phyloP scores from a whole-genome alignment of 352 stramenopile species.

The Phytophthora ramorum region DNA sequence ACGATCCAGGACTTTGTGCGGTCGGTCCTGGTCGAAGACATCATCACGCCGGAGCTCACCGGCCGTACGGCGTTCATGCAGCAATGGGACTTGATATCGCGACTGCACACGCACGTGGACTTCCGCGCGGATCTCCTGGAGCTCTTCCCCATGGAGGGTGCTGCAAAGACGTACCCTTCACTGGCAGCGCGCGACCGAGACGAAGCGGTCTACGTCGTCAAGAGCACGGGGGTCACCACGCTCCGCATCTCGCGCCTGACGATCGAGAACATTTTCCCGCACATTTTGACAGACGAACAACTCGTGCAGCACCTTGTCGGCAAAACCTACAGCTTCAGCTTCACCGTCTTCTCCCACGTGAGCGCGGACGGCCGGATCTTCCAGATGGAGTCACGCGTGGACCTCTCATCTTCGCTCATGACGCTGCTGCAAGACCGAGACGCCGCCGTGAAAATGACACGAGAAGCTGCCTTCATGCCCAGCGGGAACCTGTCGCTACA shows the following conservation, averaged over 20 bases:
- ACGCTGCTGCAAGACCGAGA: constrained; percentile 42
- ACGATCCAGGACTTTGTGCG: constrained; percentile 33
- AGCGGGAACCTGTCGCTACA: constrained; percentile 42
- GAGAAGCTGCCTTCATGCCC: constrained; percentile 43
- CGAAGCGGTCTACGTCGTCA: constrained; percentile 44
- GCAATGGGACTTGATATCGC: constrained; percentile 53
- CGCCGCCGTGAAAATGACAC: constrained; percentile 41
- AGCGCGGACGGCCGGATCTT: constrained; percentile 45
- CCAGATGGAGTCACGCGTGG: constrained; percentile 53
- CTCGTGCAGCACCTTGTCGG: constrained; percentile 55
- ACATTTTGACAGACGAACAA: constrained; percentile 46
- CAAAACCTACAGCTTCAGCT: constrained; percentile 54
- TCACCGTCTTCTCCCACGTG: constrained; percentile 46
- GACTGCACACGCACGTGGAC: constrained; percentile 38
- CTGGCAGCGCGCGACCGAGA: constrained; percentile 8
- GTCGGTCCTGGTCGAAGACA: constrained; percentile 28
- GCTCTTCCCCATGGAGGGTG: constrained; percentile 26
- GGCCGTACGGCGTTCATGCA: constrained; percentile 43
- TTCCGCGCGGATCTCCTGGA: constrained; percentile 27
- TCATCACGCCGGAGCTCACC: constrained; percentile 45
- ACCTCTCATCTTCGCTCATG: constrained; percentile 47
- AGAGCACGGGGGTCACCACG: constrained; percentile 38
- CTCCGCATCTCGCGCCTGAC: constrained; percentile 49
- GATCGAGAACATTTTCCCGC: constrained; percentile 55
- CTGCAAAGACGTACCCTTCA: constrained; percentile 18